Percentiles rank a stretch among this genome's conserved stretches.
These are phyloP conservation scores for Dioscorea alata DNA, from an alignment of 106 monocot species.

Conservation along the genomic window DNA sequence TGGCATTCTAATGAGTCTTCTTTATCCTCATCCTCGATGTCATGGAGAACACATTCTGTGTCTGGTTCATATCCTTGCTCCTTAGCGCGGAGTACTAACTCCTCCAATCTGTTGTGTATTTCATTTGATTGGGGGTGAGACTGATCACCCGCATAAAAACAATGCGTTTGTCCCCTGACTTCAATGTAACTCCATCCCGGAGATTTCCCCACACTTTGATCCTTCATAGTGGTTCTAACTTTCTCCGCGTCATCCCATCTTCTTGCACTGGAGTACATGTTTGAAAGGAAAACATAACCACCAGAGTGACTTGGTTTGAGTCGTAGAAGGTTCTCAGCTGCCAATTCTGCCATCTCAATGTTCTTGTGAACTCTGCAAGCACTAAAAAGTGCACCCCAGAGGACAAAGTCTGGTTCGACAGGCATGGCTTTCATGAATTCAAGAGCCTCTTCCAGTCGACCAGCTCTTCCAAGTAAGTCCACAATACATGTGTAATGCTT, in stretches of 20 bases:
- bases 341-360: conserved; percentile 27
- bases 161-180: conserved; percentile 13
- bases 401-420: conserved; percentile 33
- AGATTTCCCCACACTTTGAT: conserved; percentile 11
- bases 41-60: conserved; percentile 52
- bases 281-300: conserved; percentile 38
- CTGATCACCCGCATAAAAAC: conserved; percentile 22
- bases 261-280: conserved; percentile 31
- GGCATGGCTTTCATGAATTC: conserved; percentile 28
- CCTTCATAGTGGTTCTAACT: conserved; percentile 28
- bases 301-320: conserved; percentile 31
- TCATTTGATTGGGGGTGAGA: too few species aligned
- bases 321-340: conserved; percentile 31
- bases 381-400: conserved; percentile 52
- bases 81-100: conserved; percentile 19
- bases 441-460: conserved; percentile 17
- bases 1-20: conserved; percentile 44
- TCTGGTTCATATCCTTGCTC: conserved; percentile 30
- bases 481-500: conserved; percentile 3
- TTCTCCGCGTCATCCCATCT: conserved; percentile 33
- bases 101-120: too few species aligned
- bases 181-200: conserved; percentile 50
- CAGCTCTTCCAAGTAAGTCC: too few species aligned
- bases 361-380: conserved; percentile 38
- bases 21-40: conserved; percentile 62